phyloP scores from a whole-genome alignment of 129 eudicot genomes.

The Lactuca saligna region DNA sequence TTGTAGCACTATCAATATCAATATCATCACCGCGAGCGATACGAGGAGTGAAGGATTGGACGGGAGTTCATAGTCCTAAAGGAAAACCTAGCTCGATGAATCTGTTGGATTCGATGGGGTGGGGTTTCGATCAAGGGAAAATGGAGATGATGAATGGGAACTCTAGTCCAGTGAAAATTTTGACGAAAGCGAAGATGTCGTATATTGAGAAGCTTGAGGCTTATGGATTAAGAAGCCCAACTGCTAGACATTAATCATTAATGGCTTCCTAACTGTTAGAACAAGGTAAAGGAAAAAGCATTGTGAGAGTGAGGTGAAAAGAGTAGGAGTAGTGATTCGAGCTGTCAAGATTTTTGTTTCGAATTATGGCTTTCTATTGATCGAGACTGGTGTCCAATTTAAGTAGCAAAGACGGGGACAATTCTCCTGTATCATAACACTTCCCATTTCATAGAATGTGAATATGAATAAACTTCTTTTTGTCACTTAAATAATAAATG shows the following conservation, averaged over 20 bases:
- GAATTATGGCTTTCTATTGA: conserved; percentile 8
- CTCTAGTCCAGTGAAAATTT: conserved; percentile 23
- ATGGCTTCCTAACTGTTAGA: conserved; percentile 18
- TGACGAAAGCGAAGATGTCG: conserved; percentile 40
- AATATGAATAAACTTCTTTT: not conserved
- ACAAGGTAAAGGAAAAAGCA: not conserved
- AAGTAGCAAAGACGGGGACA: not conserved
- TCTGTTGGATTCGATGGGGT: conserved; percentile 53
- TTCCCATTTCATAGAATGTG: not conserved
- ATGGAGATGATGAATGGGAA: conserved; percentile 20
- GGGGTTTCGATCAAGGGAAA: conserved; percentile 43
- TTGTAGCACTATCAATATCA: conserved; percentile 4
- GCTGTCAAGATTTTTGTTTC: conserved; percentile 17
- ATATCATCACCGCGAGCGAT: conserved; percentile 20
- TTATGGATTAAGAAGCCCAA: conserved; percentile 72
- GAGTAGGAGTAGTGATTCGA: conserved; percentile 10
- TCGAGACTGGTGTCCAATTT: not conserved
- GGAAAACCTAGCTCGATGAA: conserved; percentile 47
- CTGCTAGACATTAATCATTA: conserved; percentile 63
- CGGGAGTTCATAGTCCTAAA: conserved; percentile 35
- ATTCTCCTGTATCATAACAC: not conserved
- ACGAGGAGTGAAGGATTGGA: conserved; percentile 28
- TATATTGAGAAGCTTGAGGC: conserved; percentile 69
- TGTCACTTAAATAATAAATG: no score
- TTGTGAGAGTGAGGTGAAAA: not conserved